These are phyloP conservation scores for Tardiomyces blankii DNA, from an alignment of 1,139 yeast species.

Conservation along the genomic window DNA sequence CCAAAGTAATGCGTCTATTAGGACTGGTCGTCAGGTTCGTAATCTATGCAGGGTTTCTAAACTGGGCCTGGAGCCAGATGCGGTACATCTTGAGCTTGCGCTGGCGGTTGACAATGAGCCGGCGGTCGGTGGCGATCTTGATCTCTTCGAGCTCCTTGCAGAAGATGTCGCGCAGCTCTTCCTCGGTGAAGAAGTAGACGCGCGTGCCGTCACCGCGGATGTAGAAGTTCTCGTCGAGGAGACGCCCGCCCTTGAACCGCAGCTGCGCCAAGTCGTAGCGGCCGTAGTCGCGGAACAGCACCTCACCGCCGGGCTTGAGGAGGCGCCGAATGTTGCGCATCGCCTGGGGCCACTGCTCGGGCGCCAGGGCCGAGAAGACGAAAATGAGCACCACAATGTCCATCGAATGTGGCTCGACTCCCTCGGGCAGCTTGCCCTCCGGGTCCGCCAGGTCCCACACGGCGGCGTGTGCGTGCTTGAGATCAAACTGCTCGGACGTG, in stretches of 20 bases:
- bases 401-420: slow-evolving; percentile 68
- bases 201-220: slow-evolving; percentile 97
- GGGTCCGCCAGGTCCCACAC: slow-evolving; percentile 94
- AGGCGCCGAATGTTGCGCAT: slow-evolving; percentile 55
- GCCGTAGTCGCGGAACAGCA: slow-evolving; percentile 89
- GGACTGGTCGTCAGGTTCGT: too few relatives aligned
- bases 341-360: slow-evolving; percentile 84
- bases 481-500: slow-evolving; percentile 45
- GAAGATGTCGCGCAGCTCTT: slow-evolving; percentile 71
- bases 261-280: slow-evolving; percentile 94
- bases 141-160: slow-evolving; percentile 51
- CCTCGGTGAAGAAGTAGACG: slow-evolving; percentile 93
- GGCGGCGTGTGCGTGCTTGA: slow-evolving; percentile 63
- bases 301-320: slow-evolving; percentile 86
- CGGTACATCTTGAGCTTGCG: slow-evolving; percentile 91
- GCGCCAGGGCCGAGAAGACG: slow-evolving; percentile 86
- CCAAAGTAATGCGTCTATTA: too few relatives aligned
- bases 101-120: slow-evolving; percentile 84
- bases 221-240: slow-evolving; percentile 85
- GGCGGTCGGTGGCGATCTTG: slow-evolving; percentile 80
- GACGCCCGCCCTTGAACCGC: slow-evolving; percentile 79
- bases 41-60: slow-evolving; percentile 17
- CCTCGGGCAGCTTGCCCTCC: slow-evolving; percentile 68
- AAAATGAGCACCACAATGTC: slow-evolving; percentile 91
- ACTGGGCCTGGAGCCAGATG: slow-evolving; percentile 93